Percentiles rank a stretch among this genome's conserved stretches.
These are phyloP conservation scores for Tricholoma sp. DNA, from an alignment of 768 basidiomycete species.

Conservation along the genomic window DNA sequence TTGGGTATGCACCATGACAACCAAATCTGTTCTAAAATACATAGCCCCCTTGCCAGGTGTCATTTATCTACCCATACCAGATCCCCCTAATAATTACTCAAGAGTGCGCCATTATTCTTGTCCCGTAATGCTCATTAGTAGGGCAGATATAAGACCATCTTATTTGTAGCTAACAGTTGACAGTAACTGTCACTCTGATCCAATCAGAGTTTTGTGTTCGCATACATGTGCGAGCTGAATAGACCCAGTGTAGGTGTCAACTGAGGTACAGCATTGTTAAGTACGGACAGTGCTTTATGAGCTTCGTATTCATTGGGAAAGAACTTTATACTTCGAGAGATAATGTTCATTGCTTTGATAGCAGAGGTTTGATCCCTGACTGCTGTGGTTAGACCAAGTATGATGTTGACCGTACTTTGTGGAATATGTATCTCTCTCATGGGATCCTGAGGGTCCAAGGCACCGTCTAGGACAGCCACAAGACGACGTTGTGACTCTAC, in stretches of 20 bases:
- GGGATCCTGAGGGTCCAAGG: slow-evolving; percentile 20
- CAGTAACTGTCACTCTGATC: slow-evolving; percentile 2
- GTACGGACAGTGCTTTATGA: slow-evolving; percentile 16
- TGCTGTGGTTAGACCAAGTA: slow-evolving; percentile 23
- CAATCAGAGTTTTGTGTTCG: slow-evolving; percentile 19
- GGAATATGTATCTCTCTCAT: slow-evolving; percentile 20
- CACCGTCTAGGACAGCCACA: slow-evolving; percentile 24
- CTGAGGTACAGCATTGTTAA: slow-evolving; percentile 17
- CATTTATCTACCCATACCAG: background rate
- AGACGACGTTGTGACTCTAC: slow-evolving; percentile 21
- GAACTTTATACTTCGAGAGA: slow-evolving; percentile 20
- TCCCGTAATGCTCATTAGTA: no score
- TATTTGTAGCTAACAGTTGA: background rate
- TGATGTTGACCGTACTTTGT: slow-evolving; percentile 24
- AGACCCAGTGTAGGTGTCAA: slow-evolving; percentile 21
- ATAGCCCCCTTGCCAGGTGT: background rate
- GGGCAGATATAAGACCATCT: background rate
- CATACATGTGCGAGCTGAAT: slow-evolving; percentile 30
- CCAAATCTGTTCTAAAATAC: background rate
- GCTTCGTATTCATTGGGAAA: slow-evolving; percentile 21
- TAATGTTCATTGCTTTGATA: slow-evolving; percentile 22
- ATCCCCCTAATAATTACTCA: no score
- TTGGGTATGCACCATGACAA: no score
- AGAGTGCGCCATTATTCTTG: no score
- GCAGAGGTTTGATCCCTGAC: slow-evolving; percentile 23